A percentile compares a stretch with the other conserved stretches of the same genome.
phyloP scores from a whole-genome alignment of 148 eudicot genomes.

The Pouteria glomerata region DNA sequence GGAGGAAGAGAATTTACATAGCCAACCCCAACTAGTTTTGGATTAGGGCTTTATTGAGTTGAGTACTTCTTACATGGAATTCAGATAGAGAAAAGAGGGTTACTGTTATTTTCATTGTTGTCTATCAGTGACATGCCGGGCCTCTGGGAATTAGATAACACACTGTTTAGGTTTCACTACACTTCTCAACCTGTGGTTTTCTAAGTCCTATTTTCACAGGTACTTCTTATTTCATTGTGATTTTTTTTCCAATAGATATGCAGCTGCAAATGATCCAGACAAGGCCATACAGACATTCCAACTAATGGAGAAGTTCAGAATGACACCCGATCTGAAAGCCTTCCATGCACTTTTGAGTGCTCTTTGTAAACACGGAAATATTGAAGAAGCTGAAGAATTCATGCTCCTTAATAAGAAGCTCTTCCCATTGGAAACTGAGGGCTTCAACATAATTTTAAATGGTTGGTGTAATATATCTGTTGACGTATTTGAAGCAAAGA shows the following conservation, averaged over 20 bases:
- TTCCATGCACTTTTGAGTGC: slow-evolving; percentile 52
- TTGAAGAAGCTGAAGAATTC: slow-evolving; percentile 90
- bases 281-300: slow-evolving; percentile 77
- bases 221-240: not conserved
- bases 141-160: not conserved
- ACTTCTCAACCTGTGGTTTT: not conserved
- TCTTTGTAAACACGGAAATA: slow-evolving; percentile 69
- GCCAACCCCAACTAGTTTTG: no score
- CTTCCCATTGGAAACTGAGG: slow-evolving; percentile 69
- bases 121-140: not conserved
- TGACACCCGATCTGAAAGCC: slow-evolving; percentile 55
- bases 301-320: slow-evolving; percentile 64
- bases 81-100: not conserved
- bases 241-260: slow-evolving; percentile 44
- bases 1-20: no score
- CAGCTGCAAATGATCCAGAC: slow-evolving; percentile 56
- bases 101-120: not conserved
- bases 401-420: slow-evolving; percentile 64
- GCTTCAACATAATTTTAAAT: slow-evolving; percentile 76
- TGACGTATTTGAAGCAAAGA: slow-evolving; percentile 72
- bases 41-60: no score
- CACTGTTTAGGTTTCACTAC: not conserved
- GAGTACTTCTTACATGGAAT: not conserved
- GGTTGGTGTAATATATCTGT: slow-evolving; percentile 71
- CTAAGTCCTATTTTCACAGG: not conserved